Conservation (phyloP, 2,329 filamentous ascomycete genomes). For the Sphaerulina vaccinii region DNA sequence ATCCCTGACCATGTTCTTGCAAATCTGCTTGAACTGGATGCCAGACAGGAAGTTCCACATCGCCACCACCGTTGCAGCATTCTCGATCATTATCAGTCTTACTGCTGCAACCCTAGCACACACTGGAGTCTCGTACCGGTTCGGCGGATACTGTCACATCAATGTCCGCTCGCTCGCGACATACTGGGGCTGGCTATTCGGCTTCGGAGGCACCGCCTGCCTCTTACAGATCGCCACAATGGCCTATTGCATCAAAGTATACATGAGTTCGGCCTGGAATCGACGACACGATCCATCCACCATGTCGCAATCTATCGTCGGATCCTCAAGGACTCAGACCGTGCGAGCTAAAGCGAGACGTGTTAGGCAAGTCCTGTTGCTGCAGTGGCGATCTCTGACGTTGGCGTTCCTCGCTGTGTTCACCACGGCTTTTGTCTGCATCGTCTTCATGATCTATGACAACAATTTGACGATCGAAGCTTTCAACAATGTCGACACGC, state of each 20-base stretch:
- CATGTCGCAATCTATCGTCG: conserved; percentile 21
- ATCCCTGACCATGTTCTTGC: conserved; percentile 41
- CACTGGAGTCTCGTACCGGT: conserved; percentile 50
- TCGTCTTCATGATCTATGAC: conserved; percentile 30
- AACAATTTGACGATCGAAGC: conserved; percentile 21
- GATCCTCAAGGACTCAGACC: conserved; percentile 21
- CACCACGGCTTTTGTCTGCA: conserved; percentile 28
- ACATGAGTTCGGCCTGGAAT: conserved; percentile 26
- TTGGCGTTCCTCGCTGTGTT: conserved; percentile 74
- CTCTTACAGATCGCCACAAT: conserved; percentile 38
- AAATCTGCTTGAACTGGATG: conserved; percentile 40
- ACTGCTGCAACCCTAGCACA: conserved; percentile 45
- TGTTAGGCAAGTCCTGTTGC: conserved; percentile 72
- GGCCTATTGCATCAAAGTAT: conserved; percentile 40
- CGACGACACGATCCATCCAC: conserved; percentile 25
- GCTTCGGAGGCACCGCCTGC: conserved; percentile 36
- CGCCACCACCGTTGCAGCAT: conserved; percentile 35
- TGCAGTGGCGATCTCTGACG: conserved; percentile 81
- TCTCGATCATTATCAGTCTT: conserved; percentile 34
- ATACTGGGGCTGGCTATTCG: conserved; percentile 42
- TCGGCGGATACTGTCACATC: conserved; percentile 86
- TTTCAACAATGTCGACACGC: conserved; percentile 23
- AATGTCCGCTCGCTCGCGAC: conserved; percentile 54
- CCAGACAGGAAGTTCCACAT: conserved; percentile 36
- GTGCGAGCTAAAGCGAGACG: conserved; percentile 68